These are phyloP conservation scores for Thalassiosira livingstoniorum DNA, from an alignment of 352 stramenopile species.

Conservation along the genomic window DNA sequence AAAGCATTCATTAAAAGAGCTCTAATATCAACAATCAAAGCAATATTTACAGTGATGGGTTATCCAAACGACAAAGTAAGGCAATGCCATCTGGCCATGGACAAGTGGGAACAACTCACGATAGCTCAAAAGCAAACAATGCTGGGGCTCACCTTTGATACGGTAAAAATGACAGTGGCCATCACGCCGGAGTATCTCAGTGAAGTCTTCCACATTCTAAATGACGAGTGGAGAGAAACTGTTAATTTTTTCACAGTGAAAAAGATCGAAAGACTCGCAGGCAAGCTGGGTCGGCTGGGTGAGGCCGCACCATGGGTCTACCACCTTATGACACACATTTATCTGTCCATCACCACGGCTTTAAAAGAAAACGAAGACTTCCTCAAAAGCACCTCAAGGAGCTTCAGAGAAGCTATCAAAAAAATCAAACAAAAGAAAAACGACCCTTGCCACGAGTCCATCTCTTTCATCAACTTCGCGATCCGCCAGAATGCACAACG, in stretches of 20 bases:
- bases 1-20: not conserved
- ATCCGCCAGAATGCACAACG: too few species aligned
- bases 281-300: slow-evolving; percentile 26
- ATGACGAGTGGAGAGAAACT: not conserved
- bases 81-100: not conserved
- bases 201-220: not conserved
- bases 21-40: not conserved
- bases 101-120: slow-evolving; percentile 16
- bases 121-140: not conserved
- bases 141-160: slow-evolving; percentile 19
- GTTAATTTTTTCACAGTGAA: not conserved
- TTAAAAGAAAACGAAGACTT: slow-evolving; percentile 14
- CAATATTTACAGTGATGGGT: slow-evolving; percentile 26
- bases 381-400: slow-evolving; percentile 4
- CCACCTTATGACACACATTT: slow-evolving; percentile 45
- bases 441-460: not conserved
- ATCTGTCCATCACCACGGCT: slow-evolving; percentile 32
- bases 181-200: slow-evolving; percentile 15
- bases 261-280: slow-evolving; percentile 8
- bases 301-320: slow-evolving; percentile 28
- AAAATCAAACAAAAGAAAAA: slow-evolving; percentile 17
- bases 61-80: not conserved
- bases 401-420: slow-evolving; percentile 27
- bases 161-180: not conserved
- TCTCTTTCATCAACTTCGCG: slow-evolving; percentile 8